A percentile compares a stretch with the other conserved stretches of the same genome.
phyloP scores from a whole-genome alignment of 2,329 filamentous ascomycete species.

The Penicillium crustosum region DNA sequence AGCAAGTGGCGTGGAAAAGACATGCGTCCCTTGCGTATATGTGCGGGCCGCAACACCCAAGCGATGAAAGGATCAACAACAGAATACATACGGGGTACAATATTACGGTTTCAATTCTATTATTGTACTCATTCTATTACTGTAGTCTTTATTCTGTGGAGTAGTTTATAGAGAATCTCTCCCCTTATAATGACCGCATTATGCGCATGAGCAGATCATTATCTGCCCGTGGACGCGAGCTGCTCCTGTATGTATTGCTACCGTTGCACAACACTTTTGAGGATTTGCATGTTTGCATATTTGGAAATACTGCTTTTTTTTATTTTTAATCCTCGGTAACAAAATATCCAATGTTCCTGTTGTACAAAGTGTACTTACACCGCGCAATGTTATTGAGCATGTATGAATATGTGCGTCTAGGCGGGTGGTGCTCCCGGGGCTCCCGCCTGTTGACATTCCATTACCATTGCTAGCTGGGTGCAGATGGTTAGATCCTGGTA shows the following conservation, averaged over 20 bases:
- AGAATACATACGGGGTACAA: background rate
- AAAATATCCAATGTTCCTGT: background rate
- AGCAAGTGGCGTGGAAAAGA: constrained; percentile 4
- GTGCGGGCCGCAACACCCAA: constrained; percentile 3
- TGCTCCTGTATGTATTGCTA: background rate
- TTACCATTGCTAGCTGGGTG: constrained; percentile 8
- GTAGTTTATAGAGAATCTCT: background rate
- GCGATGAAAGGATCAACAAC: constrained; percentile 1
- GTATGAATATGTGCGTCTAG: background rate
- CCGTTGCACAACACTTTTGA: background rate
- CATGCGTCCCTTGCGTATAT: constrained; percentile 12
- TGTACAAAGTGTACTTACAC: background rate
- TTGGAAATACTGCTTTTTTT: background rate
- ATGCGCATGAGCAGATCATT: background rate
- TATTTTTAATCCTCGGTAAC: background rate
- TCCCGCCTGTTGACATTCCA: constrained; percentile 2
- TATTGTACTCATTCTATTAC: background rate
- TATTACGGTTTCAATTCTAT: background rate
- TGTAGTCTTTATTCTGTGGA: background rate
- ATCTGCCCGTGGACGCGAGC: background rate
- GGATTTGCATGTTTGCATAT: background rate
- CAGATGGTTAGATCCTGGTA: constrained; percentile 11
- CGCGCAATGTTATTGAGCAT: background rate
- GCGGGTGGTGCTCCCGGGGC: background rate
- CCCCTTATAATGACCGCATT: background rate